These are phyloP conservation scores for Lichtheimia ornata DNA, from an alignment of 371 early-diverging fungal species.

Conservation along the genomic window DNA sequence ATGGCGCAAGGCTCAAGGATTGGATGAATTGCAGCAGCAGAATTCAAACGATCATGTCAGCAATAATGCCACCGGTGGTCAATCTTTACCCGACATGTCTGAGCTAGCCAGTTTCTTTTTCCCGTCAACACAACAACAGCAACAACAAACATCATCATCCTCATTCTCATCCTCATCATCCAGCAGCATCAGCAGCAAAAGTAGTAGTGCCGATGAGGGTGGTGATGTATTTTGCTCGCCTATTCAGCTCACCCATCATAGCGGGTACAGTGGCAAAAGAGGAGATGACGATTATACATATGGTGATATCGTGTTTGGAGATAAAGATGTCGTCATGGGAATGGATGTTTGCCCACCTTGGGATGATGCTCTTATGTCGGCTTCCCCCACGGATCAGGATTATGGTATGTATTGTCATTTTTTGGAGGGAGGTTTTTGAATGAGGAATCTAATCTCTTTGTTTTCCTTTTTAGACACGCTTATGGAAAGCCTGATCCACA, in stretches of 20 bases:
- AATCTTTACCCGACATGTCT: slow-evolving; percentile 8
- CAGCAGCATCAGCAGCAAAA: background rate
- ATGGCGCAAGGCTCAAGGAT: slow-evolving; percentile 35
- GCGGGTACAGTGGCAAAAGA: too few relatives aligned
- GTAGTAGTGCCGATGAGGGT: background rate
- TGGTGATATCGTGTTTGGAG: slow-evolving; percentile 1
- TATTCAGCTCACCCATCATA: slow-evolving; percentile 7
- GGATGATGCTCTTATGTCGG: slow-evolving; percentile 14
- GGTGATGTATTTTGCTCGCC: slow-evolving; percentile 2
- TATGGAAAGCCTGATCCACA: slow-evolving; percentile 23
- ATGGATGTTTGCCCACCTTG: slow-evolving; percentile 22
- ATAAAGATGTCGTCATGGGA: slow-evolving; percentile 1
- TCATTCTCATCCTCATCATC: slow-evolving; percentile 6
- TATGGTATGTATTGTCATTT: slow-evolving; percentile 10
- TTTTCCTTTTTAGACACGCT: slow-evolving; percentile 13
- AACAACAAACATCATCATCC: slow-evolving; percentile 13
- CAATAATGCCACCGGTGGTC: background rate
- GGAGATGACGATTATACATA: too few relatives aligned
- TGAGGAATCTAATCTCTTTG: background rate
- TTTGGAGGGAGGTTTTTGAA: background rate
- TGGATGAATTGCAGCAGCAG: slow-evolving; percentile 20
- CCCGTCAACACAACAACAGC: slow-evolving; percentile 14
- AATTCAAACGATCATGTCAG: background rate
- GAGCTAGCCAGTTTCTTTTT: slow-evolving; percentile 12
- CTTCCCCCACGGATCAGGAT: slow-evolving; percentile 6